Base-by-base conservation (phyloP, 2,329 filamentous ascomycete genomes). In the Nothopassalora personata region DNA sequence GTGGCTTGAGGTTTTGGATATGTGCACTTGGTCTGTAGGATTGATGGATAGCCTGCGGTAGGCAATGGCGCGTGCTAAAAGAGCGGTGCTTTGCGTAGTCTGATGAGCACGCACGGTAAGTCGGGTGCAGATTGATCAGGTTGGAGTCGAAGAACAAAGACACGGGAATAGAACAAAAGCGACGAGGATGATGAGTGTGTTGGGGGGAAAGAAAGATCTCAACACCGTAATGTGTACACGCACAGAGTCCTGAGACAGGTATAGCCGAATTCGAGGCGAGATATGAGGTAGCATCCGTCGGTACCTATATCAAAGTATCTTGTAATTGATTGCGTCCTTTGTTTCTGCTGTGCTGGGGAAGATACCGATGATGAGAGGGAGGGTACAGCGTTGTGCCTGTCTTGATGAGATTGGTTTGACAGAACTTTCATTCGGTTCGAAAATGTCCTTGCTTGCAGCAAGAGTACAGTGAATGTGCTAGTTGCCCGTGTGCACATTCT, bases 401-500 rank as follows among this genome's bases (percentile, higher is more conserved):
- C 28, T 34, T 34, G 30, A 11, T 34, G 28, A 51, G 30, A 51
- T 51, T 51, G 49, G 46, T 49, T 8, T 51, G 49, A 51, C 49
- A 18, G 7, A 13, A 30, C 28, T 3, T 31, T 34, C 5, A 9
- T n/a, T 1, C 28, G 13, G 5, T 51, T 10, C 11, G 3, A 31
- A 33, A 4, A 18, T 34, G 53, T 49, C 53, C 53, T 55, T 46
- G 39, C 53, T 1, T 48, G 28, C 33, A n/a, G n/a, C 13, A 15
- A 43, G 13, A 43, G 39, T 43, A 43, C 39, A 43, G 39, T n/a
- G 39, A 51, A 30, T 51, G 49, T n/a, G 46, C 28, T 3, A 47
- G 53, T 55, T 36, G 30, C 53, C 45, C 53, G 15, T 55, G 28
- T 55, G 53, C 43, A 48, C 53, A 55, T 55, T 55, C 53, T 55